A percentile compares a stretch with the other conserved stretches of the same genome.
Conservation (phyloP, 2,329 filamentous ascomycete genomes). For the Leptographium wingfieldii region DNA sequence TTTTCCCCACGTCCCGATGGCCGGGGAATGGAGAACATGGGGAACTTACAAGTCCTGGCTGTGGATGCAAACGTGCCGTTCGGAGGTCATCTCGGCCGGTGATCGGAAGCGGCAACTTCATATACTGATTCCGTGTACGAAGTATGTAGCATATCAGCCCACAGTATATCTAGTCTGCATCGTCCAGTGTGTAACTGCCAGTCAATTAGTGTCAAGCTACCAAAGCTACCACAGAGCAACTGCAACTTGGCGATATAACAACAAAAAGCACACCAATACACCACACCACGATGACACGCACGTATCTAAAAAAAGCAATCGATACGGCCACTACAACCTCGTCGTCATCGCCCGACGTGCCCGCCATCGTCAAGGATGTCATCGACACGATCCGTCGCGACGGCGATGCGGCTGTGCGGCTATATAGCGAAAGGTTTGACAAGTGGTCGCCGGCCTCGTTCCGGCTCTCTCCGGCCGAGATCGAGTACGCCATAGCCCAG, state of each 20-base stretch:
- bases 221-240: too few species aligned
- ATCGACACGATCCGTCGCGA: conserved; percentile 32
- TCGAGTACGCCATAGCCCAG: conserved; percentile 29
- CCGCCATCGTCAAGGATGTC: conserved; percentile 31
- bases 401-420: conserved; percentile 34
- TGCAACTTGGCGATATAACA: background rate
- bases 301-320: conserved; percentile 4
- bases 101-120: background rate
- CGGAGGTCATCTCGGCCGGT: background rate
- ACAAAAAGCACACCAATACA: background rate
- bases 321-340: background rate
- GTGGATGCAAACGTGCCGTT: too few species aligned
- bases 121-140: background rate
- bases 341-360: conserved; percentile 13
- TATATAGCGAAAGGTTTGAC: conserved; percentile 40
- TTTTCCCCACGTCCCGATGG: background rate
- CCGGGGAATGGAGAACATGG: background rate
- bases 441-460: conserved; percentile 37
- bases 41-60: background rate
- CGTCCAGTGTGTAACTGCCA: too few species aligned
- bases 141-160: background rate
- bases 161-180: background rate
- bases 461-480: conserved; percentile 31
- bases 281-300: conserved; percentile 1
- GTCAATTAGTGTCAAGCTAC: too few species aligned